Evolutionary conservation across 1,139 yeast genomes (phyloP).

Genomic region (Blastobotrys apis): DNA sequence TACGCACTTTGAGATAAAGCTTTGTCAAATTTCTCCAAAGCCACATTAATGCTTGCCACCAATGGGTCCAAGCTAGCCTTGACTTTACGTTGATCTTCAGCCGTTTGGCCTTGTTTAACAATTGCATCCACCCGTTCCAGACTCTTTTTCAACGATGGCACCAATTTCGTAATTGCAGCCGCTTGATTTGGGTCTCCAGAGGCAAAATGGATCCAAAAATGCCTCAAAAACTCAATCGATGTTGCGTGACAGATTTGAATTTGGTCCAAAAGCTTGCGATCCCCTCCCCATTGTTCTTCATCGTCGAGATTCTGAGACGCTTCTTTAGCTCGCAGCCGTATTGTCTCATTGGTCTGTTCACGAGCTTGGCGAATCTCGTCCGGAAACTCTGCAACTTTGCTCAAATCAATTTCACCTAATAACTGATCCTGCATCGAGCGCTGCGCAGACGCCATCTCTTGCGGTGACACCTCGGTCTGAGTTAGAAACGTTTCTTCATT

Average conservation of each 20-base stretch:
- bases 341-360: slow-evolving; percentile 23
- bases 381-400: slow-evolving; percentile 14
- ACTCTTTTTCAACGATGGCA: slow-evolving; percentile 47
- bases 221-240: slow-evolving; percentile 63
- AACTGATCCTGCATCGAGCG: slow-evolving; percentile 23
- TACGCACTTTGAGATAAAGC: no score
- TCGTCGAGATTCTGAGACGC: slow-evolving; percentile 16
- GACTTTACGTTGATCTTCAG: slow-evolving; percentile 28
- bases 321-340: slow-evolving; percentile 24
- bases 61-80: slow-evolving; percentile 38
- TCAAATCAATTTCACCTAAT: slow-evolving; percentile 22
- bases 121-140: slow-evolving; percentile 43
- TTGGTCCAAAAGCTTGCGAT: slow-evolving; percentile 25
- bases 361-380: slow-evolving; percentile 25
- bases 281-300: slow-evolving; percentile 18
- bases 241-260: slow-evolving; percentile 53
- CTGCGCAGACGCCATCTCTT: slow-evolving; percentile 12
- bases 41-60: slow-evolving; percentile 37
- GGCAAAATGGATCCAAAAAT: slow-evolving; percentile 62
- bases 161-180: slow-evolving; percentile 43
- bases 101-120: slow-evolving; percentile 27
- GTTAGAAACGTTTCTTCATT: no score
- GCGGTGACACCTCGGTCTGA: no score
- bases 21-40: slow-evolving; percentile 38
- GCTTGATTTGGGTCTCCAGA: slow-evolving; percentile 55